phyloP scores from a whole-genome alignment of 2,329 filamentous ascomycete species.

The Colletotrichum lindemuthianum region DNA sequence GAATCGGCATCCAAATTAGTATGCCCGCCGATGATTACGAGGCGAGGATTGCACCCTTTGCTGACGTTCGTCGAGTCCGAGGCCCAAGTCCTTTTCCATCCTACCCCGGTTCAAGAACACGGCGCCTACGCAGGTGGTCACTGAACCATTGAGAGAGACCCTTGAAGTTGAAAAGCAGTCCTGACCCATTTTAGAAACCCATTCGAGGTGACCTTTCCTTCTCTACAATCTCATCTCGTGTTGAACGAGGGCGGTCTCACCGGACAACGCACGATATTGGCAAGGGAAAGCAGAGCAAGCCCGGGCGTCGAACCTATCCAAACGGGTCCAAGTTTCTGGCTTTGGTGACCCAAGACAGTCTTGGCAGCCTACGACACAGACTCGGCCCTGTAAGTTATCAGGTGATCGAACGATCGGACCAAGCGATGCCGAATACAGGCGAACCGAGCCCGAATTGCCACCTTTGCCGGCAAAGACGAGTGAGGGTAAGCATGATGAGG shows the following conservation, averaged over 20 bases:
- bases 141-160: no score
- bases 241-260: background rate
- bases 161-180: no score
- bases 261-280: background rate
- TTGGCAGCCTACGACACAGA: background rate
- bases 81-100: no score
- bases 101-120: no score
- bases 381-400: background rate
- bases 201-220: background rate
- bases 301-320: background rate
- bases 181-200: background rate
- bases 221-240: background rate
- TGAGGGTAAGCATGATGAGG: constrained; percentile 47
- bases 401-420: background rate
- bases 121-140: no score
- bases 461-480: constrained; percentile 51
- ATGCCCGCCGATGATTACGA: no score
- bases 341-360: background rate
- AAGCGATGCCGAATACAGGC: constrained; percentile 52
- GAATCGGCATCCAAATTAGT: no score
- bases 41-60: no score
- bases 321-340: background rate
- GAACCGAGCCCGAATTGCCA: constrained; percentile 54
- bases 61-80: no score
- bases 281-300: background rate